These are phyloP conservation scores for Fagopyrum homotropicum DNA, from an alignment of 148 eudicot genomes.

Conservation along the genomic window DNA sequence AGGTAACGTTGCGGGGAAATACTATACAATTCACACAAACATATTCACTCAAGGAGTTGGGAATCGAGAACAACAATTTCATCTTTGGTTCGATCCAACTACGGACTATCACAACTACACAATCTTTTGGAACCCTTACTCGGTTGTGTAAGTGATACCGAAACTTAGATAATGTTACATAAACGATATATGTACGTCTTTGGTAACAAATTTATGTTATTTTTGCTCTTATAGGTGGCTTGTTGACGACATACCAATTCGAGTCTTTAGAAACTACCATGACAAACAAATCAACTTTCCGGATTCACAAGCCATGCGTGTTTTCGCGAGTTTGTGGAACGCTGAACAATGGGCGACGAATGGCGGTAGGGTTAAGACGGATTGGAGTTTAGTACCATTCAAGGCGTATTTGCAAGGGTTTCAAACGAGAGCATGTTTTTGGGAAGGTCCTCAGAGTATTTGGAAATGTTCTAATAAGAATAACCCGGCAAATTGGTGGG, in stretches of 20 bases:
- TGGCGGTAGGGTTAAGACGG: constrained; percentile 48
- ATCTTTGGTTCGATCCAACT: constrained; percentile 68
- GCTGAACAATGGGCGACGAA: constrained; percentile 75
- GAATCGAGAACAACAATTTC: constrained; percentile 57
- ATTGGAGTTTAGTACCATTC: constrained; percentile 56
- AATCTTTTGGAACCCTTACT: constrained; percentile 54
- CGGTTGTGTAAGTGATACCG: constrained; percentile 42
- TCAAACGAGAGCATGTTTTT: constrained; percentile 42
- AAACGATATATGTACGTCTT: neutral
- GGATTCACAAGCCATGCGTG: constrained; percentile 43
- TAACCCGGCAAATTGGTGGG: constrained; percentile 38
- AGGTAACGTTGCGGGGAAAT: constrained; percentile 56
- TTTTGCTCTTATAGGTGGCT: constrained; percentile 45
- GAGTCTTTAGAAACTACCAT: constrained; percentile 57
- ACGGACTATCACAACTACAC: constrained; percentile 64
- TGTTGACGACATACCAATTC: constrained; percentile 45
- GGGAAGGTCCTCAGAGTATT: constrained; percentile 34
- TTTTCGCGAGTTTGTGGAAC: constrained; percentile 56
- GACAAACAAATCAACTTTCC: constrained; percentile 42
- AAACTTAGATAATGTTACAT: neutral
- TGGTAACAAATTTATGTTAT: neutral
- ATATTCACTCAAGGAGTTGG: constrained; percentile 53
- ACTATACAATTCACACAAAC: constrained; percentile 70
- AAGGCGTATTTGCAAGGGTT: constrained; percentile 29
- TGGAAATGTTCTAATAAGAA: constrained; percentile 27